Evolutionary conservation across 768 basidiomycete species (phyloP), one percentile per base, ranked within the genome.

Genomic region (Kwoniella dendrophila): DNA sequence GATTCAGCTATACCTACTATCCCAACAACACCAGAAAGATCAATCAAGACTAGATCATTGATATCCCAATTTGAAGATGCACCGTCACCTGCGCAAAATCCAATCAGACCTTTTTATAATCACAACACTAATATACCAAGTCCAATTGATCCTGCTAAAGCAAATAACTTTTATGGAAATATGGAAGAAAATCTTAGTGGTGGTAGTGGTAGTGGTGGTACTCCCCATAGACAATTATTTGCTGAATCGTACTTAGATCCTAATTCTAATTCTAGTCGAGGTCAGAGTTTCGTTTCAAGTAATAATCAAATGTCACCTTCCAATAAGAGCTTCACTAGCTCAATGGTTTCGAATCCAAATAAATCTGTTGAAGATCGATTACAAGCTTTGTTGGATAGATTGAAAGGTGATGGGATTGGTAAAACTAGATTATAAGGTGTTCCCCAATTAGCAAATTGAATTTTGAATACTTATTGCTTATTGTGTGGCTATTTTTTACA

Each of bases 361-460:
- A 66, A 52, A 40, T 56, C 63, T 1, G 71, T 75, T 5, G 73
- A 75, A 47, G 73, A 75, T 48, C 40, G 73, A 24, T 52, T 75
- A 29, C 73, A 75, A 58, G 71, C 71, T 18, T 64, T 75, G 61
- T 47, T 75, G 61, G 73, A 75, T 61, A 48, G 64, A 34, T 38
- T 75, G 26, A 66, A 71, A 29, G 68, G 57, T 36, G 62, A 48
- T 45, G 62, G 55, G 7, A 49, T 49, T 34, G 58, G 38, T 7
- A 14, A 34, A n/a, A 47, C 30, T 12, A 12, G 44, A 34, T 14
- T 33, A 38, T 55, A 20, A 41, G 49, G 20, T 16, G 49, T 8
- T 6, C 8, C 18, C 20, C 3, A 33, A 40, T 5, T 10, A 16
- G 10, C 22, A 54, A 32, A 22, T n/a, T 20, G 51, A 7, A 22